Percentiles rank a stretch among this genome's conserved stretches.
These are phyloP conservation scores for Dittrichia graveolens DNA, from an alignment of 129 eudicot genomes.

Conservation along the genomic window DNA sequence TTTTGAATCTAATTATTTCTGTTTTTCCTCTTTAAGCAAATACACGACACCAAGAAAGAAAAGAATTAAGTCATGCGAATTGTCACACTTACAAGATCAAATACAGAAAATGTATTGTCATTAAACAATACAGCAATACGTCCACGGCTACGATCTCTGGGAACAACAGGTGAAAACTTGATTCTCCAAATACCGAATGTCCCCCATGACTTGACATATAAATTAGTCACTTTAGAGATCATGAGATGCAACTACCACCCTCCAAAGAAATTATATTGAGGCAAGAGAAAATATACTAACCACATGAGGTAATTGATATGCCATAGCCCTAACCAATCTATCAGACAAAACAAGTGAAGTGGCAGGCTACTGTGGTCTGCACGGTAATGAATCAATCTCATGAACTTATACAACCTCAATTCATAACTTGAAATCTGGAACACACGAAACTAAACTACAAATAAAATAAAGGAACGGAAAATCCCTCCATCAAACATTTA, in stretches of 20 bases:
- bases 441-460: constrained; percentile 8
- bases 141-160: constrained; percentile 96
- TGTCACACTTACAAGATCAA: constrained; percentile 94
- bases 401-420: constrained; percentile 9
- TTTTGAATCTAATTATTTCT: constrained; percentile 10
- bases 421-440: background rate
- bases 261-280: background rate
- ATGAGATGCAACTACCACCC: constrained; percentile 18
- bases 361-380: constrained; percentile 98
- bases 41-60: constrained; percentile 13
- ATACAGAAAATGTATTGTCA: constrained; percentile 90
- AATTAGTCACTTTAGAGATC: constrained; percentile 28
- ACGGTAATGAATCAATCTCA: constrained; percentile 26
- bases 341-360: constrained; percentile 83
- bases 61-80: constrained; percentile 6
- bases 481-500: background rate
- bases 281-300: constrained; percentile 43
- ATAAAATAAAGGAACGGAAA: background rate
- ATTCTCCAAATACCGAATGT: constrained; percentile 92
- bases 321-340: constrained; percentile 91
- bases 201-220: constrained; percentile 87
- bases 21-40: background rate
- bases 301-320: constrained; percentile 98
- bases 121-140: constrained; percentile 90
- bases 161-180: constrained; percentile 97